Evolutionary conservation across 2,329 filamentous ascomycete genomes (phyloP), one percentile per base, ranked within the genome.

Genomic region (Septoria petroselini): DNA sequence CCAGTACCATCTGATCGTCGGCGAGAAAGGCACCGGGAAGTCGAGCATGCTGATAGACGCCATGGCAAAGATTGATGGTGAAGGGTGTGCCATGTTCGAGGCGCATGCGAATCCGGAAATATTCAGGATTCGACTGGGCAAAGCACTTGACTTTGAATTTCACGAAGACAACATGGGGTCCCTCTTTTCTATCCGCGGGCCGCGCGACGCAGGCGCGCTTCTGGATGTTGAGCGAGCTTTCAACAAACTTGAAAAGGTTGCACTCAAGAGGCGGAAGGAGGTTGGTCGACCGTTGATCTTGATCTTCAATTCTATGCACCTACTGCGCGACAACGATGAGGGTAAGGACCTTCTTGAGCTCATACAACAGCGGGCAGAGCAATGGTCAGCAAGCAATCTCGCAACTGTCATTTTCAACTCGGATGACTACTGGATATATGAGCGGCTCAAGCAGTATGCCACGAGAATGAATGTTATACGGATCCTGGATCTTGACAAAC

Each of bases 371-470:
- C 83, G 91, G 25, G 91, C 93, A 1, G 93, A 98, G 70, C 87
- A 93, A 68, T 98, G 93, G 93, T 91, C 93, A 1, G 93, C 91
- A 1, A 83, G 87, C 15, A 91, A 89, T 58, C 78, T 98, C 7
- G 88, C 94, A 23, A 97, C 93, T 1, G 81, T 89, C 76, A 84
- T 98, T 27, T 90, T 98, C 73, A 97, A 96, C 71, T 91, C 84
- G 46, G 93, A 98, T 69, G 93, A 97, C 67, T 98, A 95, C 71
- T 98, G 93, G 93, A 87, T 98, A 0, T 97, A 96, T 63, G 93
- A 98, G 69, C 81, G 91, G 11, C 74, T 98, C 44, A 96, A 96
- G 75, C 85, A 88, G 67, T 85, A 95, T 52, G 88, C 90, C 2
- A 95, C 91, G 1, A 83, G 93, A 38, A 95, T 98, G 88, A 91